A percentile compares a stretch with the other conserved stretches of the same genome.
These are phyloP conservation scores for Lipomyces spencermartinsiae DNA, from an alignment of 805 yeast species.

Conservation along the genomic window DNA sequence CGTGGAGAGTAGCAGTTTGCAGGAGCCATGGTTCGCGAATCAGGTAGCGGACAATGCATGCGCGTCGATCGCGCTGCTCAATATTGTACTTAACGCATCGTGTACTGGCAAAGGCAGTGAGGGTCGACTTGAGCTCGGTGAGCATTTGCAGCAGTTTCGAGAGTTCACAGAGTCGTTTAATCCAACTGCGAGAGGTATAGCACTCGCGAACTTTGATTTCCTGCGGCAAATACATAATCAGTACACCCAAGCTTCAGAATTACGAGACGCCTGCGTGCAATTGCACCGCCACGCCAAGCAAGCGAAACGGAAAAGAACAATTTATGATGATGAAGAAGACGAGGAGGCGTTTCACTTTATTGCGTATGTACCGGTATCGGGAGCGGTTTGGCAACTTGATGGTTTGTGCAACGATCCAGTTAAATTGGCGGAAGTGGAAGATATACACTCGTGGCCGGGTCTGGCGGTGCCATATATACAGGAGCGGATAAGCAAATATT, in stretches of 20 bases:
- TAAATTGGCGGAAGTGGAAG: slow-evolving; percentile 2
- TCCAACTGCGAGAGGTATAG: slow-evolving; percentile 30
- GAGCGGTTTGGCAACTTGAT: slow-evolving; percentile 63
- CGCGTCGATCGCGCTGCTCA: slow-evolving; percentile 32
- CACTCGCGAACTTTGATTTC: slow-evolving; percentile 25
- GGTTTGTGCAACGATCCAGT: slow-evolving; percentile 24
- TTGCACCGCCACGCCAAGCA: slow-evolving; percentile 5
- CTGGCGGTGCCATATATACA: slow-evolving; percentile 20
- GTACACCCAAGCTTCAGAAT: slow-evolving; percentile 26
- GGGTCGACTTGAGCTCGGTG: slow-evolving; percentile 14
- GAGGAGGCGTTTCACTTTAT: slow-evolving; percentile 62
- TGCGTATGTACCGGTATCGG: slow-evolving; percentile 57
- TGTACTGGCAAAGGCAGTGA: background rate
- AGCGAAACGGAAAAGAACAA: background rate
- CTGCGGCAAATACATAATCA: slow-evolving; percentile 28
- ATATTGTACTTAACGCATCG: slow-evolving; percentile 23
- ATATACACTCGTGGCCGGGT: slow-evolving; percentile 13
- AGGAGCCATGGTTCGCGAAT: slow-evolving; percentile 33
- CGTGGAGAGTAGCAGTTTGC: background rate
- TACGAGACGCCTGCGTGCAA: slow-evolving; percentile 21
- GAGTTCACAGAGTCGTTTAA: slow-evolving; percentile 23
- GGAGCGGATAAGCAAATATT: slow-evolving; percentile 18
- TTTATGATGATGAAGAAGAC: slow-evolving; percentile 35
- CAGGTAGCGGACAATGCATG: slow-evolving; percentile 32
- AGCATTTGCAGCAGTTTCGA: slow-evolving; percentile 15